Conservation (phyloP, 2,329 filamentous ascomycete genomes). For the Diplodia sapinea region DNA sequence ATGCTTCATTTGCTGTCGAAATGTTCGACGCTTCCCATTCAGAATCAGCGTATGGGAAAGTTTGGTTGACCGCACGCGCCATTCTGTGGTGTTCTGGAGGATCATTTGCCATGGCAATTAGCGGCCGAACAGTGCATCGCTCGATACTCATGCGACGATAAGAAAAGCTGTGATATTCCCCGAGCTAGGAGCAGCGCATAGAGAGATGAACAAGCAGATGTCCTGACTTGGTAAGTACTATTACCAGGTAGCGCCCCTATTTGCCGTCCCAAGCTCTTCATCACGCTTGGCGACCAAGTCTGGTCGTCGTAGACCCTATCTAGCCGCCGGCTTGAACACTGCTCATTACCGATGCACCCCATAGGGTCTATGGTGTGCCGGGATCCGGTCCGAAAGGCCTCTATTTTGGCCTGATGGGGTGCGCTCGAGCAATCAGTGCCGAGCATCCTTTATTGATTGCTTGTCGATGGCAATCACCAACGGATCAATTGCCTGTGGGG, state of each 20-base stretch:
- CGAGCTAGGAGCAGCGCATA: conserved; percentile 8
- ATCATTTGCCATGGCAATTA: conserved; percentile 20
- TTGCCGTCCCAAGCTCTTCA: conserved; percentile 18
- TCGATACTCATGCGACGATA: conserved; percentile 20
- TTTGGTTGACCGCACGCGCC: conserved; percentile 7
- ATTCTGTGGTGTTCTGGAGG: not conserved
- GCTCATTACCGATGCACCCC: conserved; percentile 16
- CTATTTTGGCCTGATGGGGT: not conserved
- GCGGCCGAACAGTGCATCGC: conserved; percentile 4
- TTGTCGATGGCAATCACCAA: conserved; percentile 22
- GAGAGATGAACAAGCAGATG: conserved; percentile 5
- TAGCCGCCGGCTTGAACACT: conserved; percentile 7
- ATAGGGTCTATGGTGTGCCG: conserved; percentile 1
- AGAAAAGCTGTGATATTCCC: conserved; percentile 6
- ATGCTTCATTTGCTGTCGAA: not conserved
- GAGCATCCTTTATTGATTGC: conserved; percentile 17
- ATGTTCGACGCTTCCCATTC: conserved; percentile 5
- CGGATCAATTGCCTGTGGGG: not conserved
- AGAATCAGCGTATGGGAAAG: not conserved
- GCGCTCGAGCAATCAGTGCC: not conserved
- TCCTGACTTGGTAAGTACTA: conserved; percentile 11
- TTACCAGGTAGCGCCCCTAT: conserved; percentile 22
- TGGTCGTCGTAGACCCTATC: conserved; percentile 1
- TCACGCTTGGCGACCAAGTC: conserved; percentile 8
- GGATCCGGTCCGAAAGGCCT: conserved; percentile 17